Conservation (phyloP, 2,329 filamentous ascomycete species). For the Cladosporium sp. region DNA sequence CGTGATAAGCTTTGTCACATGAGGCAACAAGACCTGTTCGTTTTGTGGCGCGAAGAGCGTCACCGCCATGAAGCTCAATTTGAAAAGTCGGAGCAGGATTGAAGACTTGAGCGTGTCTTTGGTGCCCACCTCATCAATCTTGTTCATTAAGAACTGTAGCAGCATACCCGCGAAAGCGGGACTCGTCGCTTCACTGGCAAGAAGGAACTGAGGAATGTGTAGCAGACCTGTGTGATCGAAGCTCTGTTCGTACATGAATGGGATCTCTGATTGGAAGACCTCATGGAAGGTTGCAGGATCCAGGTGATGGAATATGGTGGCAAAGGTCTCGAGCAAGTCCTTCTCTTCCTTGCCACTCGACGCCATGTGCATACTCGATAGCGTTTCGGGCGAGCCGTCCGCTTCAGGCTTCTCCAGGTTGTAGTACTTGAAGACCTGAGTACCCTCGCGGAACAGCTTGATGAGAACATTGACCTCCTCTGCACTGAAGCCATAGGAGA, state of each 20-base stretch:
- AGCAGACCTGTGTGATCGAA: constrained; percentile 93
- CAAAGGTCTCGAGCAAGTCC: constrained; percentile 94
- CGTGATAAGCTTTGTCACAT: constrained; percentile 95
- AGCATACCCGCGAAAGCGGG: constrained; percentile 98
- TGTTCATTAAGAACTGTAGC: constrained; percentile 93
- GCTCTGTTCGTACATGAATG: constrained; percentile 94
- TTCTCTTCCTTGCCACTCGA: constrained; percentile 96
- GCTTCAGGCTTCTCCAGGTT: constrained; percentile 74
- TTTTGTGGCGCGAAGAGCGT: constrained; percentile 94
- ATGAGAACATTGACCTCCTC: constrained; percentile 96
- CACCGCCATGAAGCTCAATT: constrained; percentile 98
- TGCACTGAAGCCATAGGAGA: constrained; percentile 93
- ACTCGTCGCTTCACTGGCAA: constrained; percentile 97
- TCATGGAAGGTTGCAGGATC: constrained; percentile 98
- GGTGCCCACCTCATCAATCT: constrained; percentile 91
- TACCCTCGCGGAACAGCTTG: constrained; percentile 95
- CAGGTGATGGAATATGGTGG: constrained; percentile 96
- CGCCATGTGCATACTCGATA: constrained; percentile 92
- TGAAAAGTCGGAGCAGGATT: constrained; percentile 90
- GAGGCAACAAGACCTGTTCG: constrained; percentile 89
- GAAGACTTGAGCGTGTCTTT: constrained; percentile 89
- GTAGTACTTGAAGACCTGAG: constrained; percentile 95
- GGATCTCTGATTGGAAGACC: constrained; percentile 96
- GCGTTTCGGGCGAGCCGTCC: constrained; percentile 66
- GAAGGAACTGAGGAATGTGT: constrained; percentile 95